Evolutionary conservation across 495 filamentous ascomycete species (phyloP).

Genomic region (Daldinia childiae): DNA sequence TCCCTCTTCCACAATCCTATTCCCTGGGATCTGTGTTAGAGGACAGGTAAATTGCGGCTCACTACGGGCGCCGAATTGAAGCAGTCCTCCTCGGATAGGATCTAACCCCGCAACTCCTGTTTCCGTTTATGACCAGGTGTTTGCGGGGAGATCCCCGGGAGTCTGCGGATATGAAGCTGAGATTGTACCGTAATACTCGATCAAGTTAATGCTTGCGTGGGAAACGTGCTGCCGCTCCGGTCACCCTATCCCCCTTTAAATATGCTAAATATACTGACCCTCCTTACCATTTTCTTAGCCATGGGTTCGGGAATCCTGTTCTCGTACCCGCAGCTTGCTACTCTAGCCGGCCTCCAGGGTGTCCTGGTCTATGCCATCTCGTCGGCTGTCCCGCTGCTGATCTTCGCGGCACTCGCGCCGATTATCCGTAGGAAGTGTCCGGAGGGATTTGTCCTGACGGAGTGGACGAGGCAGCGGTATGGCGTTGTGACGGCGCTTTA

Average conservation of each 20-base stretch:
- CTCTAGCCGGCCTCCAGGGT: conserved; percentile 79
- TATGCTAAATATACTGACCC: conserved; percentile 39
- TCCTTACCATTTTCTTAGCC: conserved; percentile 59
- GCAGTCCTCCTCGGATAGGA: conserved; percentile 51
- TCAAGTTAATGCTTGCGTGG: conserved; percentile 96
- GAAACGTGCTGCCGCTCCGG: conserved; percentile 87
- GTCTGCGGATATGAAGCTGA: conserved; percentile 73
- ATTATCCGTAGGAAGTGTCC: conserved; percentile 78
- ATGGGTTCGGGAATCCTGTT: conserved; percentile 82
- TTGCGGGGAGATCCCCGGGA: conserved; percentile 38
- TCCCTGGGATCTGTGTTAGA: conserved; percentile 28
- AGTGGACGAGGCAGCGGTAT: conserved; percentile 80
- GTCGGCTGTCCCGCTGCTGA: conserved; percentile 71
- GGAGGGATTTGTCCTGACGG: conserved; percentile 79
- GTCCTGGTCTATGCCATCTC: conserved; percentile 75
- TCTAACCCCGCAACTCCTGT: conserved; percentile 55
- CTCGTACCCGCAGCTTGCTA: conserved; percentile 79
- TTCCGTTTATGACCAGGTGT: conserved; percentile 24
- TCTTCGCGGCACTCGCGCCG: conserved; percentile 74
- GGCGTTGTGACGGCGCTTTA: conserved; percentile 70
- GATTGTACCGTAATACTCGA: conserved; percentile 92
- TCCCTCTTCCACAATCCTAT: conserved; percentile 20
- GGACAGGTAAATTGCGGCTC: conserved; percentile 66
- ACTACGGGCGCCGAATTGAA: conserved; percentile 82
- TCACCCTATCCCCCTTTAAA: conserved; percentile 43